These are phyloP conservation scores for Takashimella koratensis DNA, from an alignment of 1,284 basidiomycete species.

Conservation along the genomic window DNA sequence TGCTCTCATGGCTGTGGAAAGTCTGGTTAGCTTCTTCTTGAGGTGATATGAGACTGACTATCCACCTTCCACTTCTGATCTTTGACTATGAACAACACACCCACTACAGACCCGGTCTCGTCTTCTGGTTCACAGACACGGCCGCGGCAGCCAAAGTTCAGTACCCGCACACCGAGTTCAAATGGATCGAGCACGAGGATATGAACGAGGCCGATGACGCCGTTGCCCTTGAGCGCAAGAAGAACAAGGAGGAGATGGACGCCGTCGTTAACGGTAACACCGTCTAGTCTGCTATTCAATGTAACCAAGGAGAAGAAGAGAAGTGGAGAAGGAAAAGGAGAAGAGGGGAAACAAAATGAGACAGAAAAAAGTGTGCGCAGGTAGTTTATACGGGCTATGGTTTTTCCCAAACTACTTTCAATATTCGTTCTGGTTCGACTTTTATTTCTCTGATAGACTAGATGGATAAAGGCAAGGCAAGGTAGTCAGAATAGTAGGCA, in stretches of 20 bases:
- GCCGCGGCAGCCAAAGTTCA: conserved; percentile 62
- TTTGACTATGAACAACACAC: not conserved
- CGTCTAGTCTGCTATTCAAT: not conserved
- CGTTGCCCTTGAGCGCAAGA: conserved; percentile 29
- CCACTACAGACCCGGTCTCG: conserved; percentile 70
- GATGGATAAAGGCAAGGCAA: too few species aligned
- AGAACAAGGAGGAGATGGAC: conserved; percentile 40
- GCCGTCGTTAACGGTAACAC: conserved; percentile 29
- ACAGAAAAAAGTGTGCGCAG: not conserved
- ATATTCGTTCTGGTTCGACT: too few species aligned
- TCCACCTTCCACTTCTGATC: not conserved
- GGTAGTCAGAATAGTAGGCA: too few species aligned
- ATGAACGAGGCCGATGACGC: conserved; percentile 26
- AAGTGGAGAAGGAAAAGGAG: not conserved
- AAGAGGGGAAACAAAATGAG: not conserved
- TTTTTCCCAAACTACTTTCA: too few species aligned
- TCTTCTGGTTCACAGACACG: conserved; percentile 89
- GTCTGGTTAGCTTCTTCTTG: not conserved
- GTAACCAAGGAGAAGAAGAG: not conserved
- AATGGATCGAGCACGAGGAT: conserved; percentile 36
- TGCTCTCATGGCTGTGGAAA: too few species aligned
- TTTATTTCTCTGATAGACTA: too few species aligned
- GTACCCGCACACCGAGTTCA: conserved; percentile 43
- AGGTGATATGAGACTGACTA: not conserved
- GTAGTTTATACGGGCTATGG: too few species aligned